A percentile compares a stretch with the other conserved stretches of the same genome.
Evolutionary conservation across 495 filamentous ascomycete species (phyloP).

Genomic region (Penicillium goetzii): DNA sequence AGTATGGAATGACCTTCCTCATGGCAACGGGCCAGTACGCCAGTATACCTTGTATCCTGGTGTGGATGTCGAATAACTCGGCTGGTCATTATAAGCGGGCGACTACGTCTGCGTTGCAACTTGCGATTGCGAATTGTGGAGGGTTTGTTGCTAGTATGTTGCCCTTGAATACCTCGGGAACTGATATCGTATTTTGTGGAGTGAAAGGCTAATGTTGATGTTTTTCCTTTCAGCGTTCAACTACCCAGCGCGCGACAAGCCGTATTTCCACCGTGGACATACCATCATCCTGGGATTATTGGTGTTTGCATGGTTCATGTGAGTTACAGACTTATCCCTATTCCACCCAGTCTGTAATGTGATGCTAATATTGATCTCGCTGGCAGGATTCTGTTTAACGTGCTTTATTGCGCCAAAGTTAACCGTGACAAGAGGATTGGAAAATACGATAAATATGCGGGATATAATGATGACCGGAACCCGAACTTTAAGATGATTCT

Average conservation of each 20-base stretch:
- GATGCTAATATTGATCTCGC: neutral
- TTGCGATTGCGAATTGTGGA: constrained; percentile 59
- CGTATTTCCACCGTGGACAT: constrained; percentile 56
- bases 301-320: constrained; percentile 67
- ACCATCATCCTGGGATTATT: constrained; percentile 61
- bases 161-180: neutral
- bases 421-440: constrained; percentile 66
- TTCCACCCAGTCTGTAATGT: neutral
- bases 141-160: constrained; percentile 61
- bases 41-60: constrained; percentile 53
- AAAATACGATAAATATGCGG: constrained; percentile 62
- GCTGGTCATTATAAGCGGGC: constrained; percentile 66
- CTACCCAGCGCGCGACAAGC: constrained; percentile 57
- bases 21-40: constrained; percentile 56
- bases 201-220: constrained; percentile 20
- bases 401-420: constrained; percentile 66
- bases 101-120: constrained; percentile 57
- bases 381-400: constrained; percentile 61
- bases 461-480: constrained; percentile 67
- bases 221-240: constrained; percentile 55
- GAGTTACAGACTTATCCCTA: constrained; percentile 33
- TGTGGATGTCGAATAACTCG: constrained; percentile 63
- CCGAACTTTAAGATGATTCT: constrained; percentile 66
- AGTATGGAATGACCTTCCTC: constrained; percentile 61
- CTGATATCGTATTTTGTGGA: neutral